Percentiles rank a stretch among this genome's conserved stretches.
phyloP scores from a whole-genome alignment of 306 rosid genomes.

The Prunus salicina region DNA sequence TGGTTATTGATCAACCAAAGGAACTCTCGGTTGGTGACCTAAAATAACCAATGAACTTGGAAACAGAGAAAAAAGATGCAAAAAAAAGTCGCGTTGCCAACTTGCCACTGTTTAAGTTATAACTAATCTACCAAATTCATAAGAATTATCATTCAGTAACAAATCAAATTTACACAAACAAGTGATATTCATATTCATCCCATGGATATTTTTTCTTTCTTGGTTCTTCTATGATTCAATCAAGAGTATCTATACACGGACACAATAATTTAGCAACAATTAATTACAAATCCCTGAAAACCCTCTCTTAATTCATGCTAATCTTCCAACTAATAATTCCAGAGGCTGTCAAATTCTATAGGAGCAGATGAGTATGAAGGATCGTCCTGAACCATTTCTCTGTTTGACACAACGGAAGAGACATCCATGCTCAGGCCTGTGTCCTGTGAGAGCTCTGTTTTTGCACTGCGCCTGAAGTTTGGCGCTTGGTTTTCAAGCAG shows the following conservation, averaged over 20 bases:
- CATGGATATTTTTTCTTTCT: background rate
- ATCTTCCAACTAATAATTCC: constrained; percentile 42
- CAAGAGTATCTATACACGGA: background rate
- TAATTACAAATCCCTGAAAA: background rate
- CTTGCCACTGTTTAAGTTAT: constrained; percentile 5
- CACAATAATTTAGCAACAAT: background rate
- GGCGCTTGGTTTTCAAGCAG: constrained; percentile 37
- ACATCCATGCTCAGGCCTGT: constrained; percentile 37
- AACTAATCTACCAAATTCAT: constrained; percentile 26
- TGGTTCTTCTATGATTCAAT: background rate
- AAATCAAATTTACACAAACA: constrained; percentile 5
- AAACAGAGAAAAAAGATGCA: background rate
- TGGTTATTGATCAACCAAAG: constrained; percentile 21
- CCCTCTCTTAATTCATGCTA: background rate
- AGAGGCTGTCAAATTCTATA: constrained; percentile 40
- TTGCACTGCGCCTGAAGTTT: constrained; percentile 12
- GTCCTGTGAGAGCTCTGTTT: constrained; percentile 27
- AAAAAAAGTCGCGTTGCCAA: background rate
- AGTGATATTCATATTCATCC: background rate
- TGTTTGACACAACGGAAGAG: constrained; percentile 28
- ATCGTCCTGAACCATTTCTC: constrained; percentile 40
- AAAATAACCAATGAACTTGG: constrained; percentile 3
- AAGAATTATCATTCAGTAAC: constrained; percentile 4
- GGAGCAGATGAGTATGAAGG: constrained; percentile 49
- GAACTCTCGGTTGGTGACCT: constrained; percentile 38